Conservation (phyloP, 345 rosid species). For the Noccaea caerulescens region DNA sequence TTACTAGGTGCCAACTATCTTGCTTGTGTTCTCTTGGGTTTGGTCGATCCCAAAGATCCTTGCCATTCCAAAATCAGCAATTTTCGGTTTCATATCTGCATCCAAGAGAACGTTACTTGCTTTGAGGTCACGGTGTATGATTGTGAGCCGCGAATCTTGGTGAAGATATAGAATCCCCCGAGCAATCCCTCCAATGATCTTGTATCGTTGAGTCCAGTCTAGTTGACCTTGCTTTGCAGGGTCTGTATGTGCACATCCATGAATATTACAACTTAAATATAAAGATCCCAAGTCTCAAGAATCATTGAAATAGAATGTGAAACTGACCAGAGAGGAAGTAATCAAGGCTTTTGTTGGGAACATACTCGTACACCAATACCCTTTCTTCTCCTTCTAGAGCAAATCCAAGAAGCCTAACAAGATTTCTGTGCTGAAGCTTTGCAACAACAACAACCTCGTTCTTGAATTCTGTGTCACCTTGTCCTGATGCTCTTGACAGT, state of each 20-base stretch:
- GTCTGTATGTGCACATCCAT: slow-evolving; percentile 49
- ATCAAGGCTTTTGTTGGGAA: slow-evolving; percentile 45
- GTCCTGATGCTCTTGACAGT: slow-evolving; percentile 40
- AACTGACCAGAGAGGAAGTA: slow-evolving; percentile 40
- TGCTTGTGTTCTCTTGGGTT: slow-evolving; percentile 47
- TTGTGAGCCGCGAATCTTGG: slow-evolving; percentile 54
- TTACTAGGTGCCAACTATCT: slow-evolving; percentile 66
- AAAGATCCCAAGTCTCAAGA: neutral
- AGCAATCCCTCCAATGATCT: slow-evolving; percentile 54
- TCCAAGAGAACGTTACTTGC: slow-evolving; percentile 62
- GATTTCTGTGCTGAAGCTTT: slow-evolving; percentile 38
- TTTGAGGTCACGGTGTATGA: slow-evolving; percentile 70
- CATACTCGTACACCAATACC: slow-evolving; percentile 39
- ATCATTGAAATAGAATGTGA: neutral
- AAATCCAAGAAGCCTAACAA: slow-evolving; percentile 39
- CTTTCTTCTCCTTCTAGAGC: slow-evolving; percentile 38
- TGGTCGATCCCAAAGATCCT: slow-evolving; percentile 51
- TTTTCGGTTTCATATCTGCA: slow-evolving; percentile 59
- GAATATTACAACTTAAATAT: neutral
- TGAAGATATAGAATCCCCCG: slow-evolving; percentile 54
- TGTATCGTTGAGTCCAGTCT: slow-evolving; percentile 55
- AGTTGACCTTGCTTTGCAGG: slow-evolving; percentile 34
- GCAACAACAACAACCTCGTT: slow-evolving; percentile 44
- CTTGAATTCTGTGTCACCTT: slow-evolving; percentile 42
- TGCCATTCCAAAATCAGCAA: slow-evolving; percentile 74